Conservation (phyloP, 106 monocot genomes). For the Apostasia ramifera region DNA sequence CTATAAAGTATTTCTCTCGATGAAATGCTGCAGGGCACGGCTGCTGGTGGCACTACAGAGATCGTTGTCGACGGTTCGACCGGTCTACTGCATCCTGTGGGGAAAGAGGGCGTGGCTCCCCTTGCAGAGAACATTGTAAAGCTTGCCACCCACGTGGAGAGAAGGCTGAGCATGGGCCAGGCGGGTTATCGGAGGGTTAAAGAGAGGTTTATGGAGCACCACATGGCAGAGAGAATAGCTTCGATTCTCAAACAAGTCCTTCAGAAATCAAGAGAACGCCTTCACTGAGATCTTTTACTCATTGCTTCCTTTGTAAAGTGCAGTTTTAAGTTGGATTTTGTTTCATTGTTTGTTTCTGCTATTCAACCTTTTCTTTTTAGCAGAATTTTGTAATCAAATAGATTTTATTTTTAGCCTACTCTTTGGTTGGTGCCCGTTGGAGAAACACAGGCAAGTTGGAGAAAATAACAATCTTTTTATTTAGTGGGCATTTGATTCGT, state of each 20-base stretch:
- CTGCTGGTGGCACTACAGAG: slow-evolving; percentile 92
- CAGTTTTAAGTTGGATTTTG: too few relatives aligned
- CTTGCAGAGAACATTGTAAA: slow-evolving; percentile 82
- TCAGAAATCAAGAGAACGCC: slow-evolving; percentile 20
- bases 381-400: too few relatives aligned
- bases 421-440: too few relatives aligned
- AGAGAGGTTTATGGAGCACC: slow-evolving; percentile 79
- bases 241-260: slow-evolving; percentile 59
- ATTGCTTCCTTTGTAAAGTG: too few relatives aligned
- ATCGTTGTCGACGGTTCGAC: slow-evolving; percentile 79
- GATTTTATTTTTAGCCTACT: too few relatives aligned
- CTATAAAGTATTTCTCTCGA: too few relatives aligned
- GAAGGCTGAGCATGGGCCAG: slow-evolving; percentile 58
- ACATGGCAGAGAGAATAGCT: slow-evolving; percentile 84
- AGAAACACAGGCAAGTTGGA: too few relatives aligned
- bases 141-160: slow-evolving; percentile 60
- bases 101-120: slow-evolving; percentile 64
- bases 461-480: too few relatives aligned
- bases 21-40: slow-evolving; percentile 47
- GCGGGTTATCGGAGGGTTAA: slow-evolving; percentile 85
- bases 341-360: too few relatives aligned
- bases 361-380: too few relatives aligned
- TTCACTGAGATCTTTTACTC: not conserved
- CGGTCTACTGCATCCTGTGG: slow-evolving; percentile 80
- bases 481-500: too few relatives aligned